Base-by-base conservation (phyloP, 352 stramenopile species). In the Globisporangium radiosum region DNA sequence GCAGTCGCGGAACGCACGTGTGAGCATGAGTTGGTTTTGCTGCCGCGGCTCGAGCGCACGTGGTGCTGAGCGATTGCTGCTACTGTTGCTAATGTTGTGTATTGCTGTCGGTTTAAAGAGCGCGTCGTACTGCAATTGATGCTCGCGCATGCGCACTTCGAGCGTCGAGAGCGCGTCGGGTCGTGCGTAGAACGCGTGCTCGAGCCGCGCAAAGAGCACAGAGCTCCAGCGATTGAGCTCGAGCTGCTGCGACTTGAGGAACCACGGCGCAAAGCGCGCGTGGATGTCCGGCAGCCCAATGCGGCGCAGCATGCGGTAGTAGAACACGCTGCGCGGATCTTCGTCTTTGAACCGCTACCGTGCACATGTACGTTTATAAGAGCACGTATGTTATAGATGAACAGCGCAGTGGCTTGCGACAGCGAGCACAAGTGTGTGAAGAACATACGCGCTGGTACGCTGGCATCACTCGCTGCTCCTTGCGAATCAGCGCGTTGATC, bases 281-380 rank as follows among this genome's bases (percentile, higher is more conserved):
- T 91, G 81, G 10, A 88, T 66, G 58, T 88, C 76, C 3, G 78
- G 81, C 5, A 91, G 66, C 3, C 81, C 81, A 5, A 87, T 70
- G 40, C 81, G 81, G 7, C 78, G 81, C 43, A 91, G 73, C 81
- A 91, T 91, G 57, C 72, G 70, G 58, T 87, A 88, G 64, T 91
- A 91, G 52, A 88, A 89, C 36, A 82, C 69, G 39, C 73, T 87
- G 33, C 81, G 76, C 4, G 78, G 73, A 50, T 89, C 78, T 59
- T 91, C 78, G 57, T 81, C 63, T n/a, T 78, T 80, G 60, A 69
- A 75, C 68, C 71, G 76, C 81, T 90, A 33, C 25, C 2, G 25
- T 2, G 51, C 52, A 62, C 17, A 37, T 17, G 38, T 13, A 52
- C 9, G 14, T 19, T 33, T 33, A 33, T 33, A 33, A 47, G 8